Evolutionary conservation across 2,329 filamentous ascomycete genomes (phyloP).

Genomic region (Penicillium oxalicum): DNA sequence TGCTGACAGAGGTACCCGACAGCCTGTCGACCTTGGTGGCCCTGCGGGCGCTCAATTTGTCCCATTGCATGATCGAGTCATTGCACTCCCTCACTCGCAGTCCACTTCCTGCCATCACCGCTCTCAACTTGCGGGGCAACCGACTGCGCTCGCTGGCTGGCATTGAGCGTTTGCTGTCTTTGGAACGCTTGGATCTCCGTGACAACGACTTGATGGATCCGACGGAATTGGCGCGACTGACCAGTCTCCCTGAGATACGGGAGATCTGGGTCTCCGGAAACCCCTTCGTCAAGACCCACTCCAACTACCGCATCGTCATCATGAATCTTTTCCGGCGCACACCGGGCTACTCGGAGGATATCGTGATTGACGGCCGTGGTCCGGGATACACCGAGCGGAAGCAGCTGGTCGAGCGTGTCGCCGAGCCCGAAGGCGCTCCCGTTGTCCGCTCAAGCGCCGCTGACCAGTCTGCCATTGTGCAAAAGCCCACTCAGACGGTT

Average conservation of each 20-base stretch:
- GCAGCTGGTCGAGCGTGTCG: slow-evolving; percentile 72
- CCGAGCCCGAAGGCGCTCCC: slow-evolving; percentile 68
- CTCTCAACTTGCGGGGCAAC: slow-evolving; percentile 85
- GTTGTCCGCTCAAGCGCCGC: slow-evolving; percentile 65
- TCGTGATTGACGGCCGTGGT: slow-evolving; percentile 76
- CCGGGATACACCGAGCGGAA: slow-evolving; percentile 83
- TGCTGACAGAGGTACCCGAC: slow-evolving; percentile 91
- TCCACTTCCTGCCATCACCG: slow-evolving; percentile 83
- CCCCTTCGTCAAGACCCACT: slow-evolving; percentile 81
- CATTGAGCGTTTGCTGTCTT: slow-evolving; percentile 77
- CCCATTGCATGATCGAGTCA: slow-evolving; percentile 96
- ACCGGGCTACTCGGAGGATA: slow-evolving; percentile 83
- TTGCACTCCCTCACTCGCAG: slow-evolving; percentile 79
- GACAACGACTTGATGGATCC: slow-evolving; percentile 91
- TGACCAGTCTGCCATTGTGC: slow-evolving; percentile 60
- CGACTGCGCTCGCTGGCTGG: slow-evolving; percentile 80
- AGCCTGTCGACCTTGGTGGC: slow-evolving; percentile 78
- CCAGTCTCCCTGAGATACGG: slow-evolving; percentile 80
- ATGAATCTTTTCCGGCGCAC: slow-evolving; percentile 94
- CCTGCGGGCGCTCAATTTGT: slow-evolving; percentile 86
- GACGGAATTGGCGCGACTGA: slow-evolving; percentile 80
- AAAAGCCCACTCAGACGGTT: slow-evolving; percentile 51
- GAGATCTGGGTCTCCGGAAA: slow-evolving; percentile 93
- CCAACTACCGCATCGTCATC: slow-evolving; percentile 78
- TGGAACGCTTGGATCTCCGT: slow-evolving; percentile 84